A percentile compares a stretch with the other conserved stretches of the same genome.
phyloP scores from a whole-genome alignment of 805 yeast species.

The Kluyveromyces dobzhanskii region DNA sequence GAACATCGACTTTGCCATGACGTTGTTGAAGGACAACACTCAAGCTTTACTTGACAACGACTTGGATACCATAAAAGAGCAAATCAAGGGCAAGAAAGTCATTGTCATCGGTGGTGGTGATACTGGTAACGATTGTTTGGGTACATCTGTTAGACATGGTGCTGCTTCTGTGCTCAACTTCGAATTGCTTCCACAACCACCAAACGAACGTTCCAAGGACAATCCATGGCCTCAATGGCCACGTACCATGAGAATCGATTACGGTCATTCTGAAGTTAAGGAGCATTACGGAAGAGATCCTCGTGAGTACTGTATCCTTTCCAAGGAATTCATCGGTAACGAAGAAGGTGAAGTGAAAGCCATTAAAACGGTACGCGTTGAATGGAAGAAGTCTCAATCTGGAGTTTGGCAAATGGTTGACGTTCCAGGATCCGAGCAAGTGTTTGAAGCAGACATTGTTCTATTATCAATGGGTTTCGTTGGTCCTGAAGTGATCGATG shows the following conservation, averaged over 20 bases:
- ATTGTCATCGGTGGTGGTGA: slow-evolving; percentile 99
- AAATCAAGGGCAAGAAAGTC: slow-evolving; percentile 78
- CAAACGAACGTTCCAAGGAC: slow-evolving; percentile 76
- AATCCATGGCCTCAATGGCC: slow-evolving; percentile 99
- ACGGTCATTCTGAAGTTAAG: slow-evolving; percentile 93
- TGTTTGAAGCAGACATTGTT: slow-evolving; percentile 91
- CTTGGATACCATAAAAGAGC: slow-evolving; percentile 64
- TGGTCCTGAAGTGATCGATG: slow-evolving; percentile 85
- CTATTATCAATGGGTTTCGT: slow-evolving; percentile 94
- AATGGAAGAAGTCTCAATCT: slow-evolving; percentile 90
- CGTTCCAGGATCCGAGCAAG: slow-evolving; percentile 88
- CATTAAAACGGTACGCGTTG: slow-evolving; percentile 92
- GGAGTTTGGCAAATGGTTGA: slow-evolving; percentile 99
- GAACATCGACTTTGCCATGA: slow-evolving; percentile 93
- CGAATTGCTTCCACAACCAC: slow-evolving; percentile 90
- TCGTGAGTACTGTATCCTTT: slow-evolving; percentile 89
- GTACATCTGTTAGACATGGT: slow-evolving; percentile 95
- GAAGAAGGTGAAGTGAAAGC: slow-evolving; percentile 93
- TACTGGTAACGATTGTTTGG: slow-evolving; percentile 98
- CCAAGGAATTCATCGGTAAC: slow-evolving; percentile 93
- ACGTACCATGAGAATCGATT: slow-evolving; percentile 92
- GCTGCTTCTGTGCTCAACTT: slow-evolving; percentile 91
- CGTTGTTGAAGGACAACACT: slow-evolving; percentile 79
- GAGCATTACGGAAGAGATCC: slow-evolving; percentile 96
- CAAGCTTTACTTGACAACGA: slow-evolving; percentile 77